Evolutionary conservation across 2,329 filamentous ascomycete genomes (phyloP).

Genomic region (Chalaropsis thielavioides): DNA sequence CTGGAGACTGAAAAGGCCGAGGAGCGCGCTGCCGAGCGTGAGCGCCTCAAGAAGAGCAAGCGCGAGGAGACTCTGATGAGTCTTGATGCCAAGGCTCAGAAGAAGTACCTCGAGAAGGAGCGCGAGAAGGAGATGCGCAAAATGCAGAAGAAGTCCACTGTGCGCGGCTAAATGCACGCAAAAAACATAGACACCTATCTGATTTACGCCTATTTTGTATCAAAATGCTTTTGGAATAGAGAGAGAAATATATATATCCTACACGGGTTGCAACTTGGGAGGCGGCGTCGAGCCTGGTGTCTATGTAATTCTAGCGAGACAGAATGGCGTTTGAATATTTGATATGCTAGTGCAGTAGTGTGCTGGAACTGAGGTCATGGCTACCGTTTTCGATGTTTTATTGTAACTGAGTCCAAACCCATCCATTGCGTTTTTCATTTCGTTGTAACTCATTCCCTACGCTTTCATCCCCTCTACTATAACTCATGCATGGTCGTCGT

Average conservation of each 20-base stretch:
- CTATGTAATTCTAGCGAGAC: no score
- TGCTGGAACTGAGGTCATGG: no score
- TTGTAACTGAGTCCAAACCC: no score
- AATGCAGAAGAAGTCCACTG: conserved; percentile 40
- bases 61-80: conserved; percentile 66
- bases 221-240: conserved; percentile 4
- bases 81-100: conserved; percentile 69
- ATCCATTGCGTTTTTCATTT: no score
- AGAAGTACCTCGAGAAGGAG: conserved; percentile 72
- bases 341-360: no score
- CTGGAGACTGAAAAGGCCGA: conserved; percentile 71
- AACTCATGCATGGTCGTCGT: no score
- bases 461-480: no score
- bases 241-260: conserved; percentile 1
- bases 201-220: neutral
- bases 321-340: no score
- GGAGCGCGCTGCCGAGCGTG: conserved; percentile 56
- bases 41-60: conserved; percentile 75
- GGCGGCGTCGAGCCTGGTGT: neutral
- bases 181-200: neutral
- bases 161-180: conserved; percentile 31
- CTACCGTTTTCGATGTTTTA: no score
- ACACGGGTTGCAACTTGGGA: neutral
- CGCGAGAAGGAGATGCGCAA: conserved; percentile 54
- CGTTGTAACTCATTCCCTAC: no score